A percentile compares a stretch with the other conserved stretches of the same genome.
These are phyloP conservation scores for Diaporthe aspalathi DNA, from an alignment of 2,329 filamentous ascomycete species.

Conservation along the genomic window DNA sequence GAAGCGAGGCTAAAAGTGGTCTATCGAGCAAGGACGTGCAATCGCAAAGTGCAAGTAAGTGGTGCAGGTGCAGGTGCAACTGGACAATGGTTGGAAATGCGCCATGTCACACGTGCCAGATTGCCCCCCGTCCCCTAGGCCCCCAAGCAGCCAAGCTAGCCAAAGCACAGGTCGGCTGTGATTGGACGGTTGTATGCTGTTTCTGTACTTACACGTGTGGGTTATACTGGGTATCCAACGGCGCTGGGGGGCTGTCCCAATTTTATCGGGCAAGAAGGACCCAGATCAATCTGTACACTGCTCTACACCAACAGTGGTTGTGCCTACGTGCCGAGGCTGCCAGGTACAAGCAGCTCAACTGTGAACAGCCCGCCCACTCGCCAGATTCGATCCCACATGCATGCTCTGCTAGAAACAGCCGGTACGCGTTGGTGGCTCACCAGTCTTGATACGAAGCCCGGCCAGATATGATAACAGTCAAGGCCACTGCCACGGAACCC, in stretches of 20 bases:
- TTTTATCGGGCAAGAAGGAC: constrained; percentile 9
- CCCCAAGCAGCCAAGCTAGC: constrained; percentile 2
- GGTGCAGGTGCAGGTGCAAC: not conserved
- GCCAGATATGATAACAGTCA: not conserved
- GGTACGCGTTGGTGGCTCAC: not conserved
- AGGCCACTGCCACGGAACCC: not conserved
- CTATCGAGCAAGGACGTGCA: constrained; percentile 23
- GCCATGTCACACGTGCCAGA: constrained; percentile 30
- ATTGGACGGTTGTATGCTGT: constrained; percentile 6
- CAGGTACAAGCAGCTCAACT: not conserved
- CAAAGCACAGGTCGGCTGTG: not conserved
- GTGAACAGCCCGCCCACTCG: not conserved
- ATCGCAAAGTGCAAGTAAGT: constrained; percentile 1
- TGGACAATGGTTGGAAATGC: constrained; percentile 9
- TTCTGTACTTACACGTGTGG: too few relatives aligned
- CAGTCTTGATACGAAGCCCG: not conserved
- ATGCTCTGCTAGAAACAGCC: too few relatives aligned
- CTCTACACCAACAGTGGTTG: too few relatives aligned
- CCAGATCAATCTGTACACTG: not conserved
- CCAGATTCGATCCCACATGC: too few relatives aligned
- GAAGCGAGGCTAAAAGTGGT: constrained; percentile 27
- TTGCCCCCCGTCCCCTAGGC: not conserved
- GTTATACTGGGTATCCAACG: too few relatives aligned
- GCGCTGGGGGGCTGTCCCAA: too few relatives aligned
- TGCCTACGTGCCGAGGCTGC: too few relatives aligned